Conservation (phyloP, 768 basidiomycete genomes). For the Mycena leptocephala region DNA sequence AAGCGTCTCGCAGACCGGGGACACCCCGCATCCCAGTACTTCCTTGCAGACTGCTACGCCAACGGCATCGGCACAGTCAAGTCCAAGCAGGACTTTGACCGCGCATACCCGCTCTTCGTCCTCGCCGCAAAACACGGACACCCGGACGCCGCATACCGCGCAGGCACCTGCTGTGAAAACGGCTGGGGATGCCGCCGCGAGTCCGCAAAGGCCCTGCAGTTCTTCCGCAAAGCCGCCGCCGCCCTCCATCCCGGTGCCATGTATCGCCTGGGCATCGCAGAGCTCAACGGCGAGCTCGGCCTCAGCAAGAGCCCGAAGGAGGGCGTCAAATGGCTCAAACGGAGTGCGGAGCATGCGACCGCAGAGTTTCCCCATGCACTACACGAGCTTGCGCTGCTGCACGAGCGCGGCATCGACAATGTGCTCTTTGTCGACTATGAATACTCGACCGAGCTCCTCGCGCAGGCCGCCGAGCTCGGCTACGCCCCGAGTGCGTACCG, state of each 20-base stretch:
- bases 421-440: conserved; percentile 97
- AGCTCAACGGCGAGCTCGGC: conserved; percentile 95
- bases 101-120: conserved; percentile 96
- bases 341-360: conserved; percentile 94
- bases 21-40: conserved; percentile 96
- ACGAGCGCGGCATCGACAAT: conserved; percentile 98
- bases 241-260: conserved; percentile 94
- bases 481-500: conserved; percentile 97
- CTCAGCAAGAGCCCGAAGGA: conserved; percentile 92
- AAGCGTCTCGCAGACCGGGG: conserved; percentile 95
- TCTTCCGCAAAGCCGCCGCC: conserved; percentile 95
- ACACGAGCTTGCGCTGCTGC: conserved; percentile 93
- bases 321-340: conserved; percentile 98
- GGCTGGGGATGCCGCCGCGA: conserved; percentile 98
- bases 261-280: conserved; percentile 96
- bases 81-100: conserved; percentile 95
- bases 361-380: conserved; percentile 97
- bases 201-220: conserved; percentile 91
- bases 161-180: conserved; percentile 98
- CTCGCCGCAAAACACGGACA: conserved; percentile 98
- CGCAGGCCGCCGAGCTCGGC: conserved; percentile 95
- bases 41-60: conserved; percentile 97
- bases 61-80: conserved; percentile 97
- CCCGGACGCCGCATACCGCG: conserved; percentile 94
- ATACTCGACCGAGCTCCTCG: conserved; percentile 94